Conservation (phyloP, 805 yeast genomes). For the Ascoidea asiatica region DNA sequence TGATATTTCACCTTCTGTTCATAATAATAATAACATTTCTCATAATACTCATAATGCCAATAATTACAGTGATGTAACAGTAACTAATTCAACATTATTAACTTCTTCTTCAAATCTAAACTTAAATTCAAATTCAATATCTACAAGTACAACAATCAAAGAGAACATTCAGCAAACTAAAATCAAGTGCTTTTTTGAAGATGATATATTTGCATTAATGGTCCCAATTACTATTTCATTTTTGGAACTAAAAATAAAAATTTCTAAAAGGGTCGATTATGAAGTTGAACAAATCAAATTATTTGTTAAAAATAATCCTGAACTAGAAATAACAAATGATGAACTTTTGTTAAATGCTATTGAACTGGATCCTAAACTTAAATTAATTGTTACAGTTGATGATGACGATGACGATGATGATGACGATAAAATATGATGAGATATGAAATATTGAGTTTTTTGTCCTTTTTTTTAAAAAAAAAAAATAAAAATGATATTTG, state of each 20-base stretch:
- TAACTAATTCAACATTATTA: slow-evolving; percentile 1
- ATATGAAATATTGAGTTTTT: no score
- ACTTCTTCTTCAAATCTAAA: no score
- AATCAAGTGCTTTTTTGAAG: slow-evolving; percentile 65
- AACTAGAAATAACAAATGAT: slow-evolving; percentile 13
- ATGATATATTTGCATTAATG: slow-evolving; percentile 66
- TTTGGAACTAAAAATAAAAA: slow-evolving; percentile 35
- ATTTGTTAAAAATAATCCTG: slow-evolving; percentile 19
- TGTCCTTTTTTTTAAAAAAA: no score
- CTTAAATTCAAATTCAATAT: not conserved
- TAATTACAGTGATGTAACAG: not conserved
- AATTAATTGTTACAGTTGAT: slow-evolving; percentile 19
- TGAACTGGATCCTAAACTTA: slow-evolving; percentile 17
- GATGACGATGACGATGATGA: slow-evolving; percentile 20
- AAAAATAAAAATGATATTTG: no score
- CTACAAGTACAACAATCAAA: not conserved
- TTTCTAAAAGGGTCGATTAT: slow-evolving; percentile 35
- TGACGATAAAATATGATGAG: no score
- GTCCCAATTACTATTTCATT: slow-evolving; percentile 34
- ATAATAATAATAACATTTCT: no score
- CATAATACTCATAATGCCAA: not conserved
- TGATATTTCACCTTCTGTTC: not conserved
- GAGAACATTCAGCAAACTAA: slow-evolving; percentile 28
- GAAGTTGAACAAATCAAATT: slow-evolving; percentile 19
- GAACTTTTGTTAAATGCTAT: slow-evolving; percentile 6